A percentile compares a stretch with the other conserved stretches of the same genome.
These are phyloP conservation scores for Saccharomyces hybrid DNA, from an alignment of 1,139 yeast genomes.

Conservation along the genomic window DNA sequence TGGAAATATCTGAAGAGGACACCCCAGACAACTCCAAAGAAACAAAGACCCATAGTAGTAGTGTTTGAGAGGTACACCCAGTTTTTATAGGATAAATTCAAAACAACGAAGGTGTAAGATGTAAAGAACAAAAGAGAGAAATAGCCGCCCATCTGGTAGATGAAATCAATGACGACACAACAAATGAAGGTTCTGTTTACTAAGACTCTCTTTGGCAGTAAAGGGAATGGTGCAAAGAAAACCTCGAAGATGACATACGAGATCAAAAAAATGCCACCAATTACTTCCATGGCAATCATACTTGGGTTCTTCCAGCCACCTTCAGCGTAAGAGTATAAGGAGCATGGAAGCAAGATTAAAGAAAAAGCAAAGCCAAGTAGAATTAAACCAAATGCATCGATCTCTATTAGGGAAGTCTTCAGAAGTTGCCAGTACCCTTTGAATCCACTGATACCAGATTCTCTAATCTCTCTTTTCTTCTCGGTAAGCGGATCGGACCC, in stretches of 20 bases:
- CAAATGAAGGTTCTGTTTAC: slow-evolving; percentile 33
- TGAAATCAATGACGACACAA: slow-evolving; percentile 30
- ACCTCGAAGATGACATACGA: slow-evolving; percentile 29
- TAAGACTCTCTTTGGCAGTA: slow-evolving; percentile 34
- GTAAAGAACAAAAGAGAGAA: slow-evolving; percentile 27
- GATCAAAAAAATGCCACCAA: slow-evolving; percentile 33
- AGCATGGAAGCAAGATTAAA: slow-evolving; percentile 34
- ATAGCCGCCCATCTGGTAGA: slow-evolving; percentile 29
- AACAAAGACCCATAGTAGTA: slow-evolving; percentile 33
- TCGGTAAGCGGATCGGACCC: neutral
- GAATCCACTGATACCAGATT: neutral
- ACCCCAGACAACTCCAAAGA: slow-evolving; percentile 35
- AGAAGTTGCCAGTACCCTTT: slow-evolving; percentile 5
- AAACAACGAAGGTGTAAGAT: slow-evolving; percentile 28
- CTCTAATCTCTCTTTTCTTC: neutral
- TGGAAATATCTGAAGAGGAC: slow-evolving; percentile 29
- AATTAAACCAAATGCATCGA: slow-evolving; percentile 35
- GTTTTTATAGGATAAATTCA: slow-evolving; percentile 27
- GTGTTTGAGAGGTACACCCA: slow-evolving; percentile 36
- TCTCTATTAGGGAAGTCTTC: slow-evolving; percentile 25
- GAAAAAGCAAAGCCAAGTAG: slow-evolving; percentile 35
- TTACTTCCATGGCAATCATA: slow-evolving; percentile 36
- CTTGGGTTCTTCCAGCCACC: slow-evolving; percentile 35
- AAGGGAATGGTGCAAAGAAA: slow-evolving; percentile 32
- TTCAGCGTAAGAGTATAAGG: slow-evolving; percentile 30